A percentile compares a stretch with the other conserved stretches of the same genome.
Evolutionary conservation across 768 basidiomycete genomes (phyloP).

Genomic region (Tephrocybe sp.): DNA sequence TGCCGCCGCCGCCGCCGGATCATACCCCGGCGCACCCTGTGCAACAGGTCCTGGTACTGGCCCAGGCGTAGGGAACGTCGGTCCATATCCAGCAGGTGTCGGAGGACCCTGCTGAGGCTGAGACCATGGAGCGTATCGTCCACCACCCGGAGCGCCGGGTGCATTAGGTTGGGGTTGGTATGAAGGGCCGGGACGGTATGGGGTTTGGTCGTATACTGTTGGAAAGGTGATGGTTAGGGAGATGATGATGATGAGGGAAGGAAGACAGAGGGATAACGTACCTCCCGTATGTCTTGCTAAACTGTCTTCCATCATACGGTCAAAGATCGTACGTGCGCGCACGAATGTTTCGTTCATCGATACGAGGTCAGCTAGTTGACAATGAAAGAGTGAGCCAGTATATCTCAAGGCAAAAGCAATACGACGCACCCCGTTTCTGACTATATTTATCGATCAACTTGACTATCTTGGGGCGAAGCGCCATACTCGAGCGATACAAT

Average conservation of each 20-base stretch:
- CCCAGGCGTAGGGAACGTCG: background rate
- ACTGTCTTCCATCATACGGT: constrained; percentile 91
- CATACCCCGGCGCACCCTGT: constrained; percentile 16
- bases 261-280: constrained; percentile 27
- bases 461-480: constrained; percentile 90
- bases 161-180: no score
- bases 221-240: no score
- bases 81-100: background rate
- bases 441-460: constrained; percentile 96
- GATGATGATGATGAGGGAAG: background rate
- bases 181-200: constrained; percentile 24
- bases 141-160: no score
- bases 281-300: constrained; percentile 70
- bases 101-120: no score
- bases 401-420: background rate
- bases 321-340: constrained; percentile 84
- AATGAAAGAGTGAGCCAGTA: constrained; percentile 25
- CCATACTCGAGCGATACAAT: constrained; percentile 86
- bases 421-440: constrained; percentile 69
- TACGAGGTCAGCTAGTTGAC: constrained; percentile 75
- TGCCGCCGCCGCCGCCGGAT: constrained; percentile 19
- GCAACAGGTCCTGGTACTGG: constrained; percentile 1
- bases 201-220: constrained; percentile 58
- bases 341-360: constrained; percentile 95
- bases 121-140: no score